Evolutionary conservation across 306 rosid genomes (phyloP).

Genomic region (Lathyrus oleraceus): DNA sequence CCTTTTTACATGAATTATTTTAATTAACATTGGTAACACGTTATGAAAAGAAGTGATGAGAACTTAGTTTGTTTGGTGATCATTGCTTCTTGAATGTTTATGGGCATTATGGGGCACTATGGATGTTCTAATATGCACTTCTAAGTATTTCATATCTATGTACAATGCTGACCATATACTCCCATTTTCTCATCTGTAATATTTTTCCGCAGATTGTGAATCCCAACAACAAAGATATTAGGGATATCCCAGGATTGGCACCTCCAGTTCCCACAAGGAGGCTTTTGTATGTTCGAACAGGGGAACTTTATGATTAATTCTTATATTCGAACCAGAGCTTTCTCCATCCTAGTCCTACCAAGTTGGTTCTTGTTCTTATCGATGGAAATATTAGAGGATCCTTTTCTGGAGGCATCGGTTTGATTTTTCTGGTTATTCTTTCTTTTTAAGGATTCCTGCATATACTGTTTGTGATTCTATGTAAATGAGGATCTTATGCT

Average conservation of each 20-base stretch:
- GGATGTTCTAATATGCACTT: background rate
- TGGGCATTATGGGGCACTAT: background rate
- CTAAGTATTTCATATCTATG: background rate
- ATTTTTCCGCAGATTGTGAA: conserved; percentile 72
- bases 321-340: conserved; percentile 29
- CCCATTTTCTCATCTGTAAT: background rate
- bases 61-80: background rate
- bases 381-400: conserved; percentile 42
- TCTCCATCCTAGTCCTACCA: conserved; percentile 38
- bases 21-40: background rate
- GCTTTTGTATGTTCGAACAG: conserved; percentile 71
- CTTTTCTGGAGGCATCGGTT: conserved; percentile 38
- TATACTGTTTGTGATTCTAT: conserved; percentile 59
- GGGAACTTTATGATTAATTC: conserved; percentile 45
- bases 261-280: conserved; percentile 91
- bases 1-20: conserved; percentile 14
- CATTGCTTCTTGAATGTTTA: conserved; percentile 9
- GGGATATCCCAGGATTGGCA: conserved; percentile 92
- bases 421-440: conserved; percentile 34
- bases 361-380: conserved; percentile 29
- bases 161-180: background rate
- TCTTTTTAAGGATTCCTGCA: conserved; percentile 48
- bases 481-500: conserved; percentile 53
- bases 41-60: conserved; percentile 3
- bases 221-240: conserved; percentile 79